Evolutionary conservation across 1,284 basidiomycete genomes (phyloP), one percentile per base, ranked within the genome.

Genomic region (Apiotrichum akiyoshidainum): DNA sequence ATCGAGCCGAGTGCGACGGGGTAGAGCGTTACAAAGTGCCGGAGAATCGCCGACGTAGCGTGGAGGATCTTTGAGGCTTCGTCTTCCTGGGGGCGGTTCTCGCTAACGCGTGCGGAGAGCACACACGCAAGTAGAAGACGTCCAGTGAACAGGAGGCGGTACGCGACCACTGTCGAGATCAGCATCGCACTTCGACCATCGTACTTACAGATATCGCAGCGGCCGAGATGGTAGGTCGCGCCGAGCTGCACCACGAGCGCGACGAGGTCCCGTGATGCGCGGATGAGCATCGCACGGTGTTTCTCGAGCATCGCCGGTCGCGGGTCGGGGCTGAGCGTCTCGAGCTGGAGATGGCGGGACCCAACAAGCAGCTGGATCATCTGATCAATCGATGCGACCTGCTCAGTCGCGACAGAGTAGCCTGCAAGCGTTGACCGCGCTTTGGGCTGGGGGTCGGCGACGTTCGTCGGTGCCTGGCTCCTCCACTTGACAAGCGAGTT

Each of bases 1-100:
- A 55, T 55, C 6, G 64, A 59, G 13, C 64, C 64, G 4, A 63
- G 40, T 5, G 64, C 59, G 34, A 62, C 58, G 2, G 64, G 58
- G 19, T 61, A 60, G 5, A 58, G 31, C 6, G 59, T 40, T 0
- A 59, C 61, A 22, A 65, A 57, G 41, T 60, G 58, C 10, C 57
- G 56, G 16, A 65, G 52, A 21, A 61, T 50, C 2, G 60, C 52
- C 2, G 58, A 56, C 5, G 54, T 47, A 1, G 64, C 64, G 31
- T 60, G 58, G 1, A 65, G 44, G 17, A 58, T 56, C 10, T 58
- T 55, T 14, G 54, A 55, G 1, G 63, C 57, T 13, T 61, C 57
- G 9, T 58, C 53, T 12, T 47, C 49, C 26, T 65, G 59, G 1
- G 21, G 11, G n/a, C 17, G 31, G 52, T 59, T 55, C 16, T 45